Conservation (phyloP, 805 yeast species). For the Myxozyma neglecta region DNA sequence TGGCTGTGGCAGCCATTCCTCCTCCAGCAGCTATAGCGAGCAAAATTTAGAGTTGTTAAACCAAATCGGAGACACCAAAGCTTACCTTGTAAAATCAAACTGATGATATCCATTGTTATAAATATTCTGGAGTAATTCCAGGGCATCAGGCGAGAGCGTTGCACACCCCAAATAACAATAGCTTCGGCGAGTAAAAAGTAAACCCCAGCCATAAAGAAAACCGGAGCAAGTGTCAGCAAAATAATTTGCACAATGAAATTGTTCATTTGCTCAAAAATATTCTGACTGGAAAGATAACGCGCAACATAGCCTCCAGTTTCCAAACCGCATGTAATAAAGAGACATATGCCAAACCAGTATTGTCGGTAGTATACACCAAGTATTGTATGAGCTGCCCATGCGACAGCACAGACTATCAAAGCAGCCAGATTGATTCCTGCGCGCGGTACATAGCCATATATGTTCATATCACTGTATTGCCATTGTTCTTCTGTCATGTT, state of each 20-base stretch:
- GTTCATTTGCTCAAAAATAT: slow-evolving; percentile 35
- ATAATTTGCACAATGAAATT: slow-evolving; percentile 64
- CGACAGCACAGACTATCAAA: slow-evolving; percentile 54
- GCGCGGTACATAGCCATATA: slow-evolving; percentile 45
- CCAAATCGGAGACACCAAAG: not conserved
- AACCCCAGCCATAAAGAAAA: slow-evolving; percentile 80
- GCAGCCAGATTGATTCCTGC: slow-evolving; percentile 60
- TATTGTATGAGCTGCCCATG: slow-evolving; percentile 46
- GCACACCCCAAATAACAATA: slow-evolving; percentile 59
- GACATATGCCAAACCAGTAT: slow-evolving; percentile 65
- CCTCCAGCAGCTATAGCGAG: slow-evolving; percentile 52
- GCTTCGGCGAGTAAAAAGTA: slow-evolving; percentile 71
- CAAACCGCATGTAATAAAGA: slow-evolving; percentile 50
- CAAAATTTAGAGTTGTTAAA: not conserved
- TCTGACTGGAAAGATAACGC: slow-evolving; percentile 49
- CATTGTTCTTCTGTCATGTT: not conserved
- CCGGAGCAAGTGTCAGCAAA: slow-evolving; percentile 75
- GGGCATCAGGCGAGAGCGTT: slow-evolving; percentile 52
- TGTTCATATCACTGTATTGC: not conserved
- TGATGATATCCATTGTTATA: slow-evolving; percentile 61
- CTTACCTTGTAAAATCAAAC: slow-evolving; percentile 57
- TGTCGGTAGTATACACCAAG: slow-evolving; percentile 52
- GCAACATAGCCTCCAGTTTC: slow-evolving; percentile 72
- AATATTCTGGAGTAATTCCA: slow-evolving; percentile 64
- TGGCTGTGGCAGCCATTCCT: slow-evolving; percentile 59